Percentiles rank a stretch among this genome's conserved stretches.
Conservation (phyloP, 148 eudicot genomes). For the Amaranthus hypochondriacus region DNA sequence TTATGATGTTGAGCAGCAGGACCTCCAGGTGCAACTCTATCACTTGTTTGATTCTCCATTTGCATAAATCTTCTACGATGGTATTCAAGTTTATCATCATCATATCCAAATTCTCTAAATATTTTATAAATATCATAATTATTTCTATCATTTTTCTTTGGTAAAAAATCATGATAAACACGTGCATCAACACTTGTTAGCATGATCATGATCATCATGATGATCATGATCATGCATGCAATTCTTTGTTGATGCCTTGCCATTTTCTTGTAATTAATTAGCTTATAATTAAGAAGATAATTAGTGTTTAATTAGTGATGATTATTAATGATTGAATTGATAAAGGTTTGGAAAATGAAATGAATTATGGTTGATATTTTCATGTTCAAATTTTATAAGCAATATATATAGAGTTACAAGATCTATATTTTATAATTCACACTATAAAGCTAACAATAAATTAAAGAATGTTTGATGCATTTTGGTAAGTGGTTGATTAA, state of each 20-base stretch:
- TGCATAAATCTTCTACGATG: conserved; percentile 23
- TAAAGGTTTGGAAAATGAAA: background rate
- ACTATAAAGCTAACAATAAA: too few relatives aligned
- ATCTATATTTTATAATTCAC: too few relatives aligned
- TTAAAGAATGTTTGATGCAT: too few relatives aligned
- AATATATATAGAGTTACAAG: too few relatives aligned
- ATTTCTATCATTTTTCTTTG: background rate
- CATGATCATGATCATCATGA: background rate
- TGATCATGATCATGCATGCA: conserved; percentile 2
- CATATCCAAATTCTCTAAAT: conserved; percentile 27
- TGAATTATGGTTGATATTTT: too few relatives aligned
- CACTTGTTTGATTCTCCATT: conserved; percentile 3
- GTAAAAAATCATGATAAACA: conserved; percentile 7
- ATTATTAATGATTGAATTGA: background rate
- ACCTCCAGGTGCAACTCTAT: conserved; percentile 30
- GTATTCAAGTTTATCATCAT: conserved; percentile 23
- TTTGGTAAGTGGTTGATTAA: too few relatives aligned
- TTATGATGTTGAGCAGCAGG: conserved; percentile 30
- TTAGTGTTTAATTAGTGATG: background rate
- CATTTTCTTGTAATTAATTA: background rate
- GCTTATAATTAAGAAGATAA: background rate
- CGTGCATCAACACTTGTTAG: conserved; percentile 20
- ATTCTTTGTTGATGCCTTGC: conserved; percentile 7
- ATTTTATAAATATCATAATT: background rate
- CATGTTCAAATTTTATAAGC: too few relatives aligned